A percentile compares a stretch with the other conserved stretches of the same genome.
These are phyloP conservation scores for Tylopilus rubrobrunneus DNA, from an alignment of 768 basidiomycete species.

Conservation along the genomic window DNA sequence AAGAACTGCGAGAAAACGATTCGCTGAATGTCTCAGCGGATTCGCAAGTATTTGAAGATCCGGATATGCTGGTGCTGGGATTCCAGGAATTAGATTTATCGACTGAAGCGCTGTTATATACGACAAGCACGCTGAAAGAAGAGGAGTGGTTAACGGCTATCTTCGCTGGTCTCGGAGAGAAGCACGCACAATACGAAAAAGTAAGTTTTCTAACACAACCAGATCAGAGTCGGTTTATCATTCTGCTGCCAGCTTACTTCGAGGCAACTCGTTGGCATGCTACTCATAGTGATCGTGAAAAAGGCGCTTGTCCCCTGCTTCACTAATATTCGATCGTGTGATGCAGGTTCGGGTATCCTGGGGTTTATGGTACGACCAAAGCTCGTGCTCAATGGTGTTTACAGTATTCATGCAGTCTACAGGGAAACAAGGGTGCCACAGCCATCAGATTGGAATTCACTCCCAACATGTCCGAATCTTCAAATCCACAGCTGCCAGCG, in stretches of 20 bases:
- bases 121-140: slow-evolving; percentile 56
- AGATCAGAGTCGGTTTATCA: not conserved
- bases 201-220: slow-evolving; percentile 29
- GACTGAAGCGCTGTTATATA: slow-evolving; percentile 72
- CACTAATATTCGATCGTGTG: slow-evolving; percentile 44
- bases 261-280: slow-evolving; percentile 80
- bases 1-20: slow-evolving; percentile 8
- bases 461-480: slow-evolving; percentile 32
- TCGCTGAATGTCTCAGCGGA: slow-evolving; percentile 7
- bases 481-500: slow-evolving; percentile 7
- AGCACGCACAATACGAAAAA: slow-evolving; percentile 61
- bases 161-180: slow-evolving; percentile 69
- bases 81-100: slow-evolving; percentile 83
- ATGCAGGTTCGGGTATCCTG: slow-evolving; percentile 71
- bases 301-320: slow-evolving; percentile 49
- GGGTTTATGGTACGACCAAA: slow-evolving; percentile 60
- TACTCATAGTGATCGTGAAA: slow-evolving; percentile 67
- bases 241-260: slow-evolving; percentile 52
- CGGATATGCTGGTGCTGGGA: slow-evolving; percentile 70
- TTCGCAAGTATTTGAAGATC: slow-evolving; percentile 34
- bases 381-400: not conserved
- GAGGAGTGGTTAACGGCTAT: slow-evolving; percentile 68
- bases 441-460: slow-evolving; percentile 60
- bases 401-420: slow-evolving; percentile 1
- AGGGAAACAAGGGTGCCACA: slow-evolving; percentile 85